Percentiles rank a stretch among this genome's conserved stretches.
These are phyloP conservation scores for Candida pseudoviswanathii DNA, from an alignment of 1,139 yeast genomes.

Conservation along the genomic window DNA sequence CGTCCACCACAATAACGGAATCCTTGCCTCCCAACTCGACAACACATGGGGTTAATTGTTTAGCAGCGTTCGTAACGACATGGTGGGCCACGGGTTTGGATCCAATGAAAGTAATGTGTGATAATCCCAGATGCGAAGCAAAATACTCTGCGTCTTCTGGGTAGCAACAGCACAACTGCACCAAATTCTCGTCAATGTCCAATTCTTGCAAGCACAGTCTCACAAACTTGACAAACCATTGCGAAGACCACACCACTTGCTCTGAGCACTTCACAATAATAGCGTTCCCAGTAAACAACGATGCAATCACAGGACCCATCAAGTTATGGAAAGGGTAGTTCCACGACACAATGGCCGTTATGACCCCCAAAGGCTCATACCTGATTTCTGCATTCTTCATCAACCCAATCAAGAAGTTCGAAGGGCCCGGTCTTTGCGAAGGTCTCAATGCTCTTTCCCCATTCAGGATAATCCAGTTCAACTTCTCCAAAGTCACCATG, in stretches of 20 bases:
- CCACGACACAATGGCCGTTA: constrained; percentile 93
- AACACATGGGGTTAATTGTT: constrained; percentile 85
- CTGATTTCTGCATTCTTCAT: constrained; percentile 93
- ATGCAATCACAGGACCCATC: constrained; percentile 88
- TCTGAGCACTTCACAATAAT: constrained; percentile 92
- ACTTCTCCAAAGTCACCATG: constrained; percentile 88
- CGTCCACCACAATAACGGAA: constrained; percentile 82
- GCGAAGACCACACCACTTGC: constrained; percentile 93
- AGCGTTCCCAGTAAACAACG: constrained; percentile 88
- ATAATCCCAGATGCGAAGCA: constrained; percentile 77
- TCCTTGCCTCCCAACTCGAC: constrained; percentile 97
- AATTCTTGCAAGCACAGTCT: constrained; percentile 70
- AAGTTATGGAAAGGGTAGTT: constrained; percentile 93
- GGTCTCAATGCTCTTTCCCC: constrained; percentile 75
- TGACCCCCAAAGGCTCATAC: constrained; percentile 90
- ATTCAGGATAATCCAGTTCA: constrained; percentile 83
- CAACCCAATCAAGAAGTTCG: constrained; percentile 62
- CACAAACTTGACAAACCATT: constrained; percentile 69
- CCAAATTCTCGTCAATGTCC: constrained; percentile 77
- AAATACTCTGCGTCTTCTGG: constrained; percentile 86
- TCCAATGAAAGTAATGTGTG: constrained; percentile 93
- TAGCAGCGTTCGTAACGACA: constrained; percentile 80
- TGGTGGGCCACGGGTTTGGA: constrained; percentile 92
- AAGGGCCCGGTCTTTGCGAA: constrained; percentile 83
- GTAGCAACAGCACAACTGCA: constrained; percentile 77